Base-by-base conservation (phyloP, 2,329 filamentous ascomycete genomes). In the Fusarium agapanthi region DNA sequence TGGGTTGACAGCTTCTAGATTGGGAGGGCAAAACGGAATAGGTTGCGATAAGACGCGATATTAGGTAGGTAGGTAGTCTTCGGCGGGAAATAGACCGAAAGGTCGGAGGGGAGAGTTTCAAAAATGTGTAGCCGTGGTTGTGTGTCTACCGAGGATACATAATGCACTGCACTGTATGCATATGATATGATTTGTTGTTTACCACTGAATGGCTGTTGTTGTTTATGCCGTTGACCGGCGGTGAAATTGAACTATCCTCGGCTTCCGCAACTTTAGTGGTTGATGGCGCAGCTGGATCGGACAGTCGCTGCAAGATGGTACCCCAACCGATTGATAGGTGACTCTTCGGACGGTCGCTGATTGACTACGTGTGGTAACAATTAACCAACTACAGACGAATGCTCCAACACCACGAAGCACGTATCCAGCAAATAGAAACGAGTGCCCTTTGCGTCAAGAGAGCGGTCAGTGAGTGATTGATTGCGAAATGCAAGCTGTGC, bases 201-300 rank as follows among this genome's bases (percentile, higher is more conserved):
- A 47, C 48, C 32, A 26, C 48, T 48, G 43, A 47, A n/a, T 40
- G n/a, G 48, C 54, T 70, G 48, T 43, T 51, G 22, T 72, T 48
- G 43, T 56, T 68, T 51, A 48, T 71, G 68, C 62, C 18, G 63
- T 55, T 48, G 57, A 56, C 68, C 69, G 48, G 69, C 57, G 69
- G 69, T 72, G 68, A 71, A 72, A 64, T 59, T 34, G 45, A 57
- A 22, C 34, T 50, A 56, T 72, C 40, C 48, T 65, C 59, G 53
- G 28, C 30, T 47, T 43, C 43, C 24, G 26, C 38, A 68, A 53
- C 38, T 64, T 51, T 40, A 72, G 57, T 72, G 48, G 68, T 34
- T 30, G 50, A 61, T 66, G 62, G 66, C 38, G 62, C 28, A 55
- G 40, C 50, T 62, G 48, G 41, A 64, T 71, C 68, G 69, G 68